These are phyloP conservation scores for Ophiocordyceps camponoti-rufipedis DNA, from an alignment of 2,329 filamentous ascomycete genomes.

Conservation along the genomic window DNA sequence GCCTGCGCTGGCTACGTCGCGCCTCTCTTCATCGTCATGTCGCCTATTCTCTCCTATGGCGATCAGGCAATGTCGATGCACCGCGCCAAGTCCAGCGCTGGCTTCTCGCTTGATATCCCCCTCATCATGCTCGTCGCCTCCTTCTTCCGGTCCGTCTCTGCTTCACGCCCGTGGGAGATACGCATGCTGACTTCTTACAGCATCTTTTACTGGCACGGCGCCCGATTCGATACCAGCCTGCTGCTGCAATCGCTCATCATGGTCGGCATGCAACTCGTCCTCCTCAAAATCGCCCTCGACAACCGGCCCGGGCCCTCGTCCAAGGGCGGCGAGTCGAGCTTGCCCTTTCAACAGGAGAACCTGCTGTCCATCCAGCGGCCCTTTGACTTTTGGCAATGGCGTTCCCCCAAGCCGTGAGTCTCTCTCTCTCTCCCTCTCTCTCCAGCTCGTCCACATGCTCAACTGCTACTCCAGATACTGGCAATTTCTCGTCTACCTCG, in stretches of 20 bases:
- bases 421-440: not conserved
- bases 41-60: constrained; percentile 45
- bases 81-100: constrained; percentile 42
- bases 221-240: constrained; percentile 43
- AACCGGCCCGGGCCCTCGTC: constrained; percentile 41
- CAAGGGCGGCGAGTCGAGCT: constrained; percentile 39
- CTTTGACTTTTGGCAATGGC: constrained; percentile 74
- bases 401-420: constrained; percentile 45
- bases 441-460: not conserved
- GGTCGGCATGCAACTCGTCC: constrained; percentile 41
- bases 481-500: constrained; percentile 55
- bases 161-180: constrained; percentile 2
- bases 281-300: constrained; percentile 52
- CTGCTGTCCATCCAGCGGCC: constrained; percentile 32
- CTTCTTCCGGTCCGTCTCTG: constrained; percentile 33
- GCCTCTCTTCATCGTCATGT: constrained; percentile 44
- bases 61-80: constrained; percentile 51
- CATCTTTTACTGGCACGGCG: constrained; percentile 53
- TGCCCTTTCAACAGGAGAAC: constrained; percentile 39
- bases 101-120: constrained; percentile 54
- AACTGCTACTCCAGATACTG: constrained; percentile 39
- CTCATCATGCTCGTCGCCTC: constrained; percentile 56
- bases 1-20: constrained; percentile 36
- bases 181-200: constrained; percentile 16
- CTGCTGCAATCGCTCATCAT: constrained; percentile 48